These are phyloP conservation scores for Dentipellis fragilis DNA, from an alignment of 768 basidiomycete genomes.

Conservation along the genomic window DNA sequence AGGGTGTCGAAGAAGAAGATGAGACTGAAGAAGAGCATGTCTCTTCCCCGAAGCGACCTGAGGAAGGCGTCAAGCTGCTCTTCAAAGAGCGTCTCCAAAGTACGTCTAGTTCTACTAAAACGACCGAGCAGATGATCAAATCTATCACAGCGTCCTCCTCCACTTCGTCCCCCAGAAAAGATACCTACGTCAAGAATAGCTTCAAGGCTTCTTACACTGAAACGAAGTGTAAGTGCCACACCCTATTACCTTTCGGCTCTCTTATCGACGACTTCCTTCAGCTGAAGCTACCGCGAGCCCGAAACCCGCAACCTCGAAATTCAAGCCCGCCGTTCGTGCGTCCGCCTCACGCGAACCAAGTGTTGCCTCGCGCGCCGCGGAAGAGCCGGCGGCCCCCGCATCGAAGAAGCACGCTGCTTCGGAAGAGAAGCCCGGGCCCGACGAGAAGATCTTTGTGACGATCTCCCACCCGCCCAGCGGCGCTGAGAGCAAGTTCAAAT, in stretches of 20 bases:
- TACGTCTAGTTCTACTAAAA: not conserved
- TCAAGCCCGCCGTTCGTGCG: not conserved
- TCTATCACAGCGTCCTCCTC: not conserved
- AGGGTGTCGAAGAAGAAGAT: not conserved
- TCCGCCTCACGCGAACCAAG: not conserved
- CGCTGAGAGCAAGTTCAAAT: conserved; percentile 4
- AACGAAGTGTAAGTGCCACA: too few species aligned
- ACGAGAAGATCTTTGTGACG: conserved; percentile 2
- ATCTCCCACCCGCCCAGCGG: not conserved
- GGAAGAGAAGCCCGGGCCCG: not conserved
- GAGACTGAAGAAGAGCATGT: not conserved
- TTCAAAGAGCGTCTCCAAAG: not conserved
- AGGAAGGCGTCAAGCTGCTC: too few species aligned
- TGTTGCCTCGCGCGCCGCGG: not conserved
- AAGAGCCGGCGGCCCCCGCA: not conserved
- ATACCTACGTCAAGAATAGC: too few species aligned
- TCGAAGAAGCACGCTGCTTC: too few species aligned
- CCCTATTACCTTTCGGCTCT: too few species aligned
- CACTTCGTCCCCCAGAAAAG: too few species aligned
- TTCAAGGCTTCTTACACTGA: too few species aligned
- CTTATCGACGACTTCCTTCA: too few species aligned
- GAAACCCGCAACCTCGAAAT: not conserved
- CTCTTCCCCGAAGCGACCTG: too few species aligned
- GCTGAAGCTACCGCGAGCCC: not conserved
- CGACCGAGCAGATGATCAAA: not conserved